These are phyloP conservation scores for Lactarius hatsudake DNA, from an alignment of 768 basidiomycete genomes.

Conservation along the genomic window DNA sequence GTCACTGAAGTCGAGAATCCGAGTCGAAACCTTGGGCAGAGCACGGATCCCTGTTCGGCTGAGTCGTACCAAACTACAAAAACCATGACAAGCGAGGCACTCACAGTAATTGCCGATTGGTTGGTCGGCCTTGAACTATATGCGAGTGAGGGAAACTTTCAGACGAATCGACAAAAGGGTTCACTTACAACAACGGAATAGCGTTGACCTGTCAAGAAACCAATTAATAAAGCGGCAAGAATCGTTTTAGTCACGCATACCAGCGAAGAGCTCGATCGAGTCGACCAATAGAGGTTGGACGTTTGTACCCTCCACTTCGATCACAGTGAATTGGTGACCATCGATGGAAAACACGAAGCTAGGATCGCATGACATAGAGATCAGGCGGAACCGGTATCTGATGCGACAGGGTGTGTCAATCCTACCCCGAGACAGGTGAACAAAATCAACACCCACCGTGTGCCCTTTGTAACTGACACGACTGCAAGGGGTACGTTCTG, in stretches of 20 bases:
- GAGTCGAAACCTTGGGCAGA: conserved; percentile 30
- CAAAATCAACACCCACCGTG: conserved; percentile 13
- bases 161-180: not conserved
- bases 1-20: conserved; percentile 23
- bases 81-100: conserved; percentile 18
- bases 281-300: conserved; percentile 38
- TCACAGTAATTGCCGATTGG: conserved; percentile 46
- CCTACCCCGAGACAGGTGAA: not conserved
- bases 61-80: not conserved
- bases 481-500: conserved; percentile 15
- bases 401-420: not conserved
- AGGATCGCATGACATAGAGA: conserved; percentile 33
- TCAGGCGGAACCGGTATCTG: conserved; percentile 29
- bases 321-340: conserved; percentile 41
- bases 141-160: not conserved
- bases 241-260: conserved; percentile 28
- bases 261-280: conserved; percentile 42
- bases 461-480: conserved; percentile 21
- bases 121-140: conserved; percentile 40
- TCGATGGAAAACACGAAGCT: conserved; percentile 42
- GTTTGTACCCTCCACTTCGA: conserved; percentile 42
- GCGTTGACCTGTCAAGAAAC: conserved; percentile 26
- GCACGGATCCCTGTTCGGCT: conserved; percentile 29
- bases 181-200: conserved; percentile 32
- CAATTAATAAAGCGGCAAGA: not conserved